Evolutionary conservation across 805 yeast genomes (phyloP).

Genomic region (Hanseniaspora taiwanica): DNA sequence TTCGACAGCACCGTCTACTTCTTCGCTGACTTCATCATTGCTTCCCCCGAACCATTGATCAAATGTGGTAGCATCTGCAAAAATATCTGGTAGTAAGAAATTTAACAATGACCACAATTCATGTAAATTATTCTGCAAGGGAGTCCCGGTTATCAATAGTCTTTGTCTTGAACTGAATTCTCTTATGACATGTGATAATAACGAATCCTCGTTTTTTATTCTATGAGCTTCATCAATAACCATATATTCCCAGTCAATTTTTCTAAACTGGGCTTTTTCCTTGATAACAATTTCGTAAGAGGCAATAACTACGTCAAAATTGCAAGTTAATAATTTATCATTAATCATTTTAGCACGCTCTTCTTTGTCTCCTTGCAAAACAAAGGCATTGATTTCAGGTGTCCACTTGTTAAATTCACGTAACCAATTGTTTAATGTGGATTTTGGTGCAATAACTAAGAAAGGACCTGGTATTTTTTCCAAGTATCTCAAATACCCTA

Average conservation of each 20-base stretch:
- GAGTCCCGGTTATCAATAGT: slow-evolving; percentile 69
- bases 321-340: slow-evolving; percentile 37
- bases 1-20: slow-evolving; percentile 23
- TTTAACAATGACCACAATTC: slow-evolving; percentile 74
- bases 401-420: slow-evolving; percentile 71
- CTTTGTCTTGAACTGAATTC: slow-evolving; percentile 59
- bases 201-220: slow-evolving; percentile 63
- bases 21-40: slow-evolving; percentile 18
- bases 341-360: slow-evolving; percentile 43
- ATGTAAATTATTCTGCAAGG: slow-evolving; percentile 65
- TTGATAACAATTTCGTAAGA: slow-evolving; percentile 68
- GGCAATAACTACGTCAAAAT: slow-evolving; percentile 59
- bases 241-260: slow-evolving; percentile 65
- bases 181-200: slow-evolving; percentile 61
- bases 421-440: slow-evolving; percentile 70
- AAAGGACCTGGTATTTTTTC: slow-evolving; percentile 57
- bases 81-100: slow-evolving; percentile 66
- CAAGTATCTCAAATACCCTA: slow-evolving; percentile 57
- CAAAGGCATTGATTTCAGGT: slow-evolving; percentile 60
- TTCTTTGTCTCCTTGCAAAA: slow-evolving; percentile 64
- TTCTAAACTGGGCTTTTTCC: slow-evolving; percentile 53
- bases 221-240: slow-evolving; percentile 73
- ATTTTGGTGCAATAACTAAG: slow-evolving; percentile 64
- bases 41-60: slow-evolving; percentile 53
- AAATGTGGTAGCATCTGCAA: slow-evolving; percentile 58